Conservation (phyloP, 1,284 basidiomycete species). For the Fistulinella staudtii region DNA sequence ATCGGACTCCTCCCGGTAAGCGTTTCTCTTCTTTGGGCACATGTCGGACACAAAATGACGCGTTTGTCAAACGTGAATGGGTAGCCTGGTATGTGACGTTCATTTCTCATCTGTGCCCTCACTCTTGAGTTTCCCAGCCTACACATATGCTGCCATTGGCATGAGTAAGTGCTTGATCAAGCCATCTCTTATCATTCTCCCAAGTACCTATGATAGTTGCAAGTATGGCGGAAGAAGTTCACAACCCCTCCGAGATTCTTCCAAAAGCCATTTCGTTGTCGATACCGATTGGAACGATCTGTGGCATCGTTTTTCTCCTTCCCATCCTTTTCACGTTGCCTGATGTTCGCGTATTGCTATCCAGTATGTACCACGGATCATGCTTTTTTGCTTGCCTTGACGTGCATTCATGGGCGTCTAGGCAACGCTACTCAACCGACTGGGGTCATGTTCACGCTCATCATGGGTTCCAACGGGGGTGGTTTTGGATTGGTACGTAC, state of each 20-base stretch:
- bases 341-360: conserved; percentile 51
- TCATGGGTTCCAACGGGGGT: conserved; percentile 57
- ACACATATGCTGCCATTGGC: conserved; percentile 49
- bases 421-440: conserved; percentile 62
- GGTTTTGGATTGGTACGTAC: conserved; percentile 55
- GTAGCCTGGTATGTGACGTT: conserved; percentile 36
- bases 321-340: conserved; percentile 67
- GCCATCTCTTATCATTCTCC: background rate
- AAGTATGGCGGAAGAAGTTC: conserved; percentile 65
- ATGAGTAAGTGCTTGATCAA: conserved; percentile 40
- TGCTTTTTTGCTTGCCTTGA: background rate
- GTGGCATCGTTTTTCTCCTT: conserved; percentile 60
- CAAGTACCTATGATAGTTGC: conserved; percentile 36
- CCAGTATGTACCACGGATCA: conserved; percentile 32
- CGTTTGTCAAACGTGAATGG: background rate
- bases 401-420: conserved; percentile 37
- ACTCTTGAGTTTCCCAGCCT: conserved; percentile 33
- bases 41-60: background rate
- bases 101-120: background rate
- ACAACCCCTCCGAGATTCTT: conserved; percentile 50
- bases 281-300: conserved; percentile 57
- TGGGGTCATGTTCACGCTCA: conserved; percentile 62
- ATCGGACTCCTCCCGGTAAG: conserved; percentile 51
- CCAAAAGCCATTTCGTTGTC: conserved; percentile 59
- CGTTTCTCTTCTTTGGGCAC: background rate